These are phyloP conservation scores for Tanozyma kutaoensis DNA, from an alignment of 805 yeast genomes.

Conservation along the genomic window DNA sequence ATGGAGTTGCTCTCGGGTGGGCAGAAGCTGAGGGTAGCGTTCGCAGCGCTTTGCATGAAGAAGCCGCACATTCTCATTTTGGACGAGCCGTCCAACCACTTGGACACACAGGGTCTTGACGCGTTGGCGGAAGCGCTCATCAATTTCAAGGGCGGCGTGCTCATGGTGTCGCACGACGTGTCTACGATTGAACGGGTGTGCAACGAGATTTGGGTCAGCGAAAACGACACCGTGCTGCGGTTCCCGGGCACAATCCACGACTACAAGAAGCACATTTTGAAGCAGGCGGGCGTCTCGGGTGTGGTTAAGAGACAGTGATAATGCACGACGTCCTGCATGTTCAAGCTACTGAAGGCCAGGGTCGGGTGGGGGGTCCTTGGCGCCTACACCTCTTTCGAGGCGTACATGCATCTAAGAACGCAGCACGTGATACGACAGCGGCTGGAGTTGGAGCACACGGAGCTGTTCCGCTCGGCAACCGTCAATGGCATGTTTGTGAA, in stretches of 20 bases:
- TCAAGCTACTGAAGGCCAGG: constrained; percentile 22
- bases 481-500: constrained; percentile 75
- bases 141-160: constrained; percentile 85
- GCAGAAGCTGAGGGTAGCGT: constrained; percentile 96
- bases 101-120: constrained; percentile 96
- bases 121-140: constrained; percentile 85
- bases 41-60: constrained; percentile 83
- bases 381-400: constrained; percentile 54
- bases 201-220: constrained; percentile 93
- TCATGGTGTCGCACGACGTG: constrained; percentile 98
- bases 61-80: constrained; percentile 85
- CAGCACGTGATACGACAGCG: constrained; percentile 34
- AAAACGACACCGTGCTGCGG: constrained; percentile 64
- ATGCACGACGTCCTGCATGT: no score
- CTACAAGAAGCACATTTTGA: constrained; percentile 79
- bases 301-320: constrained; percentile 73
- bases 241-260: constrained; percentile 77
- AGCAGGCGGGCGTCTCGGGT: constrained; percentile 69
- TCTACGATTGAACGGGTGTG: constrained; percentile 79
- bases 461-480: no score
- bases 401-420: constrained; percentile 44
- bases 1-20: constrained; percentile 91
- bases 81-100: constrained; percentile 97
- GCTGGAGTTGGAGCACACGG: no score
- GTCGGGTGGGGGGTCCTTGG: constrained; percentile 29